These are phyloP conservation scores for Geosiphon pyriformis DNA, from an alignment of 192 early-diverging fungal species.

Conservation along the genomic window DNA sequence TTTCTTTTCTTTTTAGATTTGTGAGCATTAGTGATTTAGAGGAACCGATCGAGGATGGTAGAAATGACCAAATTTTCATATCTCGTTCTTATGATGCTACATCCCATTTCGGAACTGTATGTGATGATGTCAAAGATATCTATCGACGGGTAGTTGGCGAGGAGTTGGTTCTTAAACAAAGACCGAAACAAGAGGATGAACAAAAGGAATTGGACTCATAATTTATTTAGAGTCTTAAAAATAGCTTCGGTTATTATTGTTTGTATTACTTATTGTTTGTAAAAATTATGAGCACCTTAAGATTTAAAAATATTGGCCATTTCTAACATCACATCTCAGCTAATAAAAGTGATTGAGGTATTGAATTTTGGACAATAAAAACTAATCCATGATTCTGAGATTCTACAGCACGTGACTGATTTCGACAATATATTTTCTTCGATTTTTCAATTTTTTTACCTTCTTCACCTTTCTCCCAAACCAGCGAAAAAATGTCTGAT, in stretches of 20 bases:
- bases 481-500: no score
- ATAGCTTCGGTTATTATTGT: neutral
- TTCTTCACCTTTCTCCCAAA: no score
- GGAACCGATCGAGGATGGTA: slow-evolving; percentile 84
- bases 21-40: slow-evolving; percentile 78
- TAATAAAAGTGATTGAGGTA: no score
- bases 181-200: slow-evolving; percentile 52
- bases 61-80: slow-evolving; percentile 77
- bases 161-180: slow-evolving; percentile 71
- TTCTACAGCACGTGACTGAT: no score
- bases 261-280: neutral
- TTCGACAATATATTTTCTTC: no score
- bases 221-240: neutral
- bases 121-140: slow-evolving; percentile 91
- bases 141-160: slow-evolving; percentile 79
- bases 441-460: no score
- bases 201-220: slow-evolving; percentile 41
- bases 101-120: slow-evolving; percentile 98
- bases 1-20: slow-evolving; percentile 46
- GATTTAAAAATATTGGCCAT: no score
- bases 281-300: neutral
- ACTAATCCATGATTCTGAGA: no score
- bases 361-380: no score
- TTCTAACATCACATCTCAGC: no score
- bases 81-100: slow-evolving; percentile 97